A percentile compares a stretch with the other conserved stretches of the same genome.
Conservation (phyloP, 2,329 filamentous ascomycete species). For the Aureobasidium sp. region DNA sequence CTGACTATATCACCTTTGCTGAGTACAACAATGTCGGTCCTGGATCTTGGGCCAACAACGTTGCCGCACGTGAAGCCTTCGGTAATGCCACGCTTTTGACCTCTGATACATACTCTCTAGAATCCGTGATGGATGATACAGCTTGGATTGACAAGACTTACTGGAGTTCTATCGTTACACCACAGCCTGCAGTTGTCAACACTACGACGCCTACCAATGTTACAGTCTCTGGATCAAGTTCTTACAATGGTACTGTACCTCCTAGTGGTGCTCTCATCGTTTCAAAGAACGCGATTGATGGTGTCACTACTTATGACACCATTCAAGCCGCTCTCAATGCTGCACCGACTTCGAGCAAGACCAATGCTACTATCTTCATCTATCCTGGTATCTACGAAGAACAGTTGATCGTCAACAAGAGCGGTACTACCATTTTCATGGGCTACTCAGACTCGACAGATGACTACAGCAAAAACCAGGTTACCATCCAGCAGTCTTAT, state of each 20-base stretch:
- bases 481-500: constrained; percentile 27
- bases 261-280: constrained; percentile 31
- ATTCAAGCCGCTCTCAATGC: constrained; percentile 31
- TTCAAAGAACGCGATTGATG: constrained; percentile 28
- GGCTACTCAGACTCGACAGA: constrained; percentile 30
- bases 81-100: constrained; percentile 29
- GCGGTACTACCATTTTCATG: constrained; percentile 32
- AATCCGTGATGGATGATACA: constrained; percentile 28
- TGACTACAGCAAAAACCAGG: constrained; percentile 30
- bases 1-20: constrained; percentile 18
- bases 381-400: constrained; percentile 33
- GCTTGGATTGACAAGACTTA: constrained; percentile 34
- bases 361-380: constrained; percentile 31
- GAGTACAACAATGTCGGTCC: constrained; percentile 21
- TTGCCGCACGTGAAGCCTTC: constrained; percentile 27
- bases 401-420: constrained; percentile 30
- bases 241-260: constrained; percentile 26
- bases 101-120: constrained; percentile 27
- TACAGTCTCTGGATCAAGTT: constrained; percentile 21
- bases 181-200: constrained; percentile 19
- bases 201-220: constrained; percentile 19
- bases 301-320: constrained; percentile 28
- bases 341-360: constrained; percentile 28
- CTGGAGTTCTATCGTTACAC: constrained; percentile 30
- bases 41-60: constrained; percentile 28